Evolutionary conservation across 768 basidiomycete genomes (phyloP), one percentile per base, ranked within the genome.

Genomic region (Tephrocybe sp.): DNA sequence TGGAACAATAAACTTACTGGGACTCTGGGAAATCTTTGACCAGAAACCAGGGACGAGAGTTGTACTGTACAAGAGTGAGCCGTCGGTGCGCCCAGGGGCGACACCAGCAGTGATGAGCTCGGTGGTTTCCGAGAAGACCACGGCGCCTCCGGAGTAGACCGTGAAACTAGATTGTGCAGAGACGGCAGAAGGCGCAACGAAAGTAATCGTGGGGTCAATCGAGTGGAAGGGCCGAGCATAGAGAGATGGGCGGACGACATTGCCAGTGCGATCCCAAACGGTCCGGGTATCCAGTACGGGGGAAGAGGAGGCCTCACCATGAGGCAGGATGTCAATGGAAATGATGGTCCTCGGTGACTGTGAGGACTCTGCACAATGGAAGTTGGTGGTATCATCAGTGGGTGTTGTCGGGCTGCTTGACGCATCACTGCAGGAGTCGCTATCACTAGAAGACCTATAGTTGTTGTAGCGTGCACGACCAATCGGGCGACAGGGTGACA

Each of bases 141-240:
- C 57, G 18, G 66, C 67, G 11, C 74, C 79, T 48, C 75, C 74
- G 8, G 70, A 59, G 55, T 77, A 75, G 6, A 89, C 80, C 0
- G 72, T 73, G 66, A 80, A 87, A 26, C 70, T 70, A 1, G 82
- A 84, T 25, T 73, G 72, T 24, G 83, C 83, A 9, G 67, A 60
- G 27, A 84, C 69, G 4, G 69, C 58, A 2, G 72, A 65, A 2
- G 65, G 73, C 4, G 84, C 79, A 26, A 78, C 61, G 55, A 89
- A 81, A 16, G 86, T 83, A 22, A 89, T 74, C 1, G 82, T 82
- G 0, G 86, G 84, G 58, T 89, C 83, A 55, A 89, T 86, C 36
- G 73, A 66, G 9, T 67, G 68, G 45, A 89, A 69, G 19, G 72
- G 76, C 26, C 85, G 84, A 32, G 82, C 72, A 30, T 70, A 65